Evolutionary conservation across 1,139 yeast genomes (phyloP), one percentile per base, ranked within the genome.

Genomic region (Pneumocystis carinii): DNA sequence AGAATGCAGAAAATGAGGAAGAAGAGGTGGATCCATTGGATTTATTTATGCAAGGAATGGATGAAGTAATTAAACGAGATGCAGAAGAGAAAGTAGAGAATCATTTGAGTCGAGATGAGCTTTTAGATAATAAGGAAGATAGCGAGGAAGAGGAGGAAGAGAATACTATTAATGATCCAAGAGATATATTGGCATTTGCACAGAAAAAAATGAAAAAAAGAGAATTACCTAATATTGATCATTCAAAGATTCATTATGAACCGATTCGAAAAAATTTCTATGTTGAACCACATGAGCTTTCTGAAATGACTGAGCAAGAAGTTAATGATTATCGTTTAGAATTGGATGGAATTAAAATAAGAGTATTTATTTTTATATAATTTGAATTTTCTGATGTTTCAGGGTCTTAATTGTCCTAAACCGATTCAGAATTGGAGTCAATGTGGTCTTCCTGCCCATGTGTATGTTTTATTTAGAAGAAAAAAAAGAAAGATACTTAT

Each of bases 341-440:
- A 39, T 70, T 84, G 62, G 90, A 84, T 66, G 88, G 86, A 2
- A 82, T 87, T 38, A 79, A 78, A 63, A 82, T 86, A 1, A 75
- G 80, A 35, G 65, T 63, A 63, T n/a, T 58, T 59, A 38, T n/a
- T 38, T 10, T 32, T 29, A 36, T 24, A 8, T 39, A 19, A 12
- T 17, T 24, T 29, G 29, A 27, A 7, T n/a, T 29, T 7, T 8
- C 10, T 27, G 3, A 2, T 17, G 29, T 35, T 63, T 27, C 60
- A 65, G 60, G 95, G 95, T 0, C 67, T 71, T 0, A 72, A 78
- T 62, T 79, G 83, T 60, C 86, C 89, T 0, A 77, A 78, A 42
- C 97, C 97, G 0, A 81, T 90, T 0, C 70, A 78, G 56, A 81
- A 82, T 66, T 92, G 97, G 95, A 77, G 87, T 1, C 95, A 89